A percentile compares a stretch with the other conserved stretches of the same genome.
Evolutionary conservation across 108 stramenopile genomes (phyloP).

Genomic region (Nitzschia palea): DNA sequence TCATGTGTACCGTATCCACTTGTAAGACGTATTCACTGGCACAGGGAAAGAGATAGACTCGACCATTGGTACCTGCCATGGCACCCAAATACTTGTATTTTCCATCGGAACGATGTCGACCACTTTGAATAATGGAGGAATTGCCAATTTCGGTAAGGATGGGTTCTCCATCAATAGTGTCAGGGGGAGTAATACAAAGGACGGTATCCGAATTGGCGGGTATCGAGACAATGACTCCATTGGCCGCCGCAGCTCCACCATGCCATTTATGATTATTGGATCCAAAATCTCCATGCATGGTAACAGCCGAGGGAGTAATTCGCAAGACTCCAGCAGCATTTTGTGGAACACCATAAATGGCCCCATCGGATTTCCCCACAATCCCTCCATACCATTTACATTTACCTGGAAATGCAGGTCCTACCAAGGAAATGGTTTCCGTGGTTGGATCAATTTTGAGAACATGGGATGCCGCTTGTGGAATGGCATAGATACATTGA

Average conservation of each 20-base stretch:
- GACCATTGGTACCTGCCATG: conserved; percentile 64
- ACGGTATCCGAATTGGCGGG: conserved; percentile 82
- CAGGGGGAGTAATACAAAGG: conserved; percentile 58
- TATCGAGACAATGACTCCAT: conserved; percentile 75
- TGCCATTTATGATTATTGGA: conserved; percentile 81
- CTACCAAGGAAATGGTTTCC: conserved; percentile 56
- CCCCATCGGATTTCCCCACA: conserved; percentile 66
- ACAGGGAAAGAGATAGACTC: conserved; percentile 79
- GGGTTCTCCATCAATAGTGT: not conserved
- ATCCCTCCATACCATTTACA: conserved; percentile 93
- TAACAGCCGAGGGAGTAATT: conserved; percentile 57
- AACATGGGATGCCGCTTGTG: conserved; percentile 68
- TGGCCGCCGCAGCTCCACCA: conserved; percentile 61
- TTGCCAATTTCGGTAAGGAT: conserved; percentile 29
- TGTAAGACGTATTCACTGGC: conserved; percentile 77
- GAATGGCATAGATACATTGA: conserved; percentile 84
- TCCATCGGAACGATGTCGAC: conserved; percentile 76
- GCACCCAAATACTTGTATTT: conserved; percentile 91
- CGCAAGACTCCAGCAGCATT: conserved; percentile 68
- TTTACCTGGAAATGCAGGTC: conserved; percentile 57
- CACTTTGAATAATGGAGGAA: conserved; percentile 39
- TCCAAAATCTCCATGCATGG: conserved; percentile 66
- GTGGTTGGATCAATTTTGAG: conserved; percentile 73
- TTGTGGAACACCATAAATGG: conserved; percentile 87
- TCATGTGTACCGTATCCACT: conserved; percentile 48